Conservation (phyloP, 352 stramenopile genomes). For the Phytophthora constricta region DNA sequence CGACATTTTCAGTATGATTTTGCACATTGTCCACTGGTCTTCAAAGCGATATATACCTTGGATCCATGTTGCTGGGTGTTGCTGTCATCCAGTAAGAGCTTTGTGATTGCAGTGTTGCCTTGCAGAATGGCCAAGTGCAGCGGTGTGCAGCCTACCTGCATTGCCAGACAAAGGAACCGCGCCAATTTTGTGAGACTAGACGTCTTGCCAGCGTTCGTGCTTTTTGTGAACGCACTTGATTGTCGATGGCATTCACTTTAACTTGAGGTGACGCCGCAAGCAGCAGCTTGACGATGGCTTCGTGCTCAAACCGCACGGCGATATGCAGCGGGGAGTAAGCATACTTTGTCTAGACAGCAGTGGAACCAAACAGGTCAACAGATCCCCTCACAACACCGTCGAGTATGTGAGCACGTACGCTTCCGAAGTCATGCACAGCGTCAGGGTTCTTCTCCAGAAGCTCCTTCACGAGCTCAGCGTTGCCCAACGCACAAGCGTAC, state of each 20-base stretch:
- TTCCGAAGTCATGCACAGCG: constrained; percentile 24
- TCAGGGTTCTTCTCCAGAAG: constrained; percentile 37
- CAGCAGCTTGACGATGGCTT: constrained; percentile 56
- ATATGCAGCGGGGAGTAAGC: constrained; percentile 74
- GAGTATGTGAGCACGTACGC: constrained; percentile 16
- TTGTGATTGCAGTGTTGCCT: constrained; percentile 53
- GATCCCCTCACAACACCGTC: neutral
- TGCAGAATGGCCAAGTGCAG: constrained; percentile 73
- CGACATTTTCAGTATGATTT: neutral
- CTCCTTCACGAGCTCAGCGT: constrained; percentile 47
- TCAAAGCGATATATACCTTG: constrained; percentile 36
- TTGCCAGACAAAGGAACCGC: neutral
- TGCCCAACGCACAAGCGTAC: constrained; percentile 76
- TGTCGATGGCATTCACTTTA: constrained; percentile 35
- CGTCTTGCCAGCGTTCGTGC: no score
- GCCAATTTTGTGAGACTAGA: no score
- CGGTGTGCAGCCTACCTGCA: constrained; percentile 55
- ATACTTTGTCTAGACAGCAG: constrained; percentile 61
- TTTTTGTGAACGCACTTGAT: constrained; percentile 43
- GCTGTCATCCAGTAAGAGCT: constrained; percentile 54
- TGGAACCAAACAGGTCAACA: neutral
- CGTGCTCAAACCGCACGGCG: constrained; percentile 67
- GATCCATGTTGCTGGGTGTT: constrained; percentile 46
- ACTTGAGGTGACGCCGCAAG: constrained; percentile 28
- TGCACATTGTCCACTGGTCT: no score